Percentiles rank a stretch among this genome's conserved stretches.
phyloP scores from a whole-genome alignment of 108 stramenopile genomes.

The Pseudonitzschia multistriata region DNA sequence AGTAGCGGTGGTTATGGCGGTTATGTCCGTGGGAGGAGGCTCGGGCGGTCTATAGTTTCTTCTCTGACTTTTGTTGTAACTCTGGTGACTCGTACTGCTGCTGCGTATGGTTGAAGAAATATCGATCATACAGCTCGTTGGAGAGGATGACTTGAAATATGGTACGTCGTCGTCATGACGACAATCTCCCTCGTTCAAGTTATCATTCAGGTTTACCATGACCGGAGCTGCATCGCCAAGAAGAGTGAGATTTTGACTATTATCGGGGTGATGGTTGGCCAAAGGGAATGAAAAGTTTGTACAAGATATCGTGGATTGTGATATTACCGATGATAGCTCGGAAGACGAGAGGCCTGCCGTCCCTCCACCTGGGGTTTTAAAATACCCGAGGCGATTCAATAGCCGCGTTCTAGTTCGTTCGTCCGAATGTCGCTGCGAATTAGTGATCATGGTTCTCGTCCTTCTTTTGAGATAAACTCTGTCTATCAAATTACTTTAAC shows the following conservation, averaged over 20 bases:
- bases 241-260: background rate
- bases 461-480: no score
- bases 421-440: no score
- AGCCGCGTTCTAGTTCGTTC: no score
- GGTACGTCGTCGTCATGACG: background rate
- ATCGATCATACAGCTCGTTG: background rate
- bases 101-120: background rate
- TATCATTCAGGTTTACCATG: background rate
- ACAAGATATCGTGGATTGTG: no score
- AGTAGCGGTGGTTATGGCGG: background rate
- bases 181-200: background rate
- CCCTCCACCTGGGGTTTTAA: no score
- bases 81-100: background rate
- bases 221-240: background rate
- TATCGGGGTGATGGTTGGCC: background rate
- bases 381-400: no score
- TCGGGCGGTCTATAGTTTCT: background rate
- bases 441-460: no score
- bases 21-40: background rate
- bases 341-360: no score
- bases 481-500: no score
- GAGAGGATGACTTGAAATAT: background rate
- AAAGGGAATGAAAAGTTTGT: no score
- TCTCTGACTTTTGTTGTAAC: background rate
- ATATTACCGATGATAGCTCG: no score